Evolutionary conservation across 495 filamentous ascomycete species (phyloP), one percentile per base, ranked within the genome.

Genomic region (Aspergillus carlsbadensis): DNA sequence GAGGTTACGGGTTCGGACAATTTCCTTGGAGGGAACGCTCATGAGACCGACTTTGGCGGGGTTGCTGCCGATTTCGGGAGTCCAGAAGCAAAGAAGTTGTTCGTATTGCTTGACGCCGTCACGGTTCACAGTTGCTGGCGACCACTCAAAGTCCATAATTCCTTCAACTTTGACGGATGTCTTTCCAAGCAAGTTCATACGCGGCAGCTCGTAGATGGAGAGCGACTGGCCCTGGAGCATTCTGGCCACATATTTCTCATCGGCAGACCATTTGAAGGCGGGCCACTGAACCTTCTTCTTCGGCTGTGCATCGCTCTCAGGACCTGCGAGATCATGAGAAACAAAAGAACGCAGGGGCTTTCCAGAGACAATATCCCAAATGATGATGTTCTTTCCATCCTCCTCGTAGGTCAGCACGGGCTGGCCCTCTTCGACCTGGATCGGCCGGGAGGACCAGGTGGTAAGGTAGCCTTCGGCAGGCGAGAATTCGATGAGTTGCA

Each of bases 1-100:
- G 29, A 98, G 81, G 67, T 98, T 98, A 64, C 96, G 80, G 0
- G 92, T 94, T 60, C 94, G 88, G 37, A 97, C 88, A 58, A 96
- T 82, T 68, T 95, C 84, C 77, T 96, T 98, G 34, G 89, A 90
- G 1, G 94, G 94, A 56, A 98, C 89, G 74, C 83, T 90, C 94
- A 98, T 98, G 63, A 98, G 78, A 52, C 86, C 92, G 61, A 97
- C 94, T 74, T 91, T 91, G 49, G 94, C 94, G n/a, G 94, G 94
- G 70, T 96, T 97, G 81, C 90, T 95, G 67, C 91, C 94, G 57
- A 97, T 93, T 74, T 97, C 94, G 45, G 94, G 94, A 11, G 94
- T 96, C 94, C 94, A 98, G 85, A 91, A 98, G 81, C 88, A 95
- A 72, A 98, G 85, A 5, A 97, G 81, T 72, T 97, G 94, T 76